These are phyloP conservation scores for Phyllosticta citrichinensis DNA, from an alignment of 2,329 filamentous ascomycete species.

Conservation along the genomic window DNA sequence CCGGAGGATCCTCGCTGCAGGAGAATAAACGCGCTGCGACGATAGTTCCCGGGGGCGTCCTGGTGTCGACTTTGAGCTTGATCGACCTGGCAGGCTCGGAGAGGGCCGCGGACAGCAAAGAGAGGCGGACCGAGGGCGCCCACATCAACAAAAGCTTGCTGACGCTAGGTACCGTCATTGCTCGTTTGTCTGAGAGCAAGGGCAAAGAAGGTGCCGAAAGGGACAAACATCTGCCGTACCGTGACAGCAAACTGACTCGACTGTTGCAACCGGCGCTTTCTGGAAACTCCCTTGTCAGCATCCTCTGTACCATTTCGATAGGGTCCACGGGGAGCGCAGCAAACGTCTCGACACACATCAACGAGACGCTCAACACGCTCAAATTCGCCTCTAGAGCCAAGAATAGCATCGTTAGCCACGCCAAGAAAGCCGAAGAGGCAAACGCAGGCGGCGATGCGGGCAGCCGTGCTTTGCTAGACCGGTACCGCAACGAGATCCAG, in stretches of 20 bases:
- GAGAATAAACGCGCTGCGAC: constrained; percentile 29
- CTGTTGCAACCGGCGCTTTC: constrained; percentile 86
- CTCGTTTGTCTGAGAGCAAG: constrained; percentile 79
- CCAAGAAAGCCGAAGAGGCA: constrained; percentile 88
- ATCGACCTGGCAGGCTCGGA: constrained; percentile 97
- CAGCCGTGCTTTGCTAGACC: constrained; percentile 76
- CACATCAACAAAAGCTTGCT: constrained; percentile 98
- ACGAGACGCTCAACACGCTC: constrained; percentile 87
- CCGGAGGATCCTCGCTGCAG: constrained; percentile 38
- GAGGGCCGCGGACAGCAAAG: constrained; percentile 89
- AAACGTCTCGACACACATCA: constrained; percentile 62
- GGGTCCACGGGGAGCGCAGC: constrained; percentile 66
- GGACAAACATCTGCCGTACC: constrained; percentile 90
- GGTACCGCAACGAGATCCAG: constrained; percentile 87
- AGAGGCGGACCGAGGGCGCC: constrained; percentile 84
- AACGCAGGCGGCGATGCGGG: constrained; percentile 67
- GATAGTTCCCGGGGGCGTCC: constrained; percentile 67
- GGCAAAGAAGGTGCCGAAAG: constrained; percentile 73
- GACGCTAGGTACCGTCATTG: constrained; percentile 90
- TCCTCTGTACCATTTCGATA: constrained; percentile 91
- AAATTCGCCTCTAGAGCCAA: constrained; percentile 96
- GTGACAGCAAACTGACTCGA: constrained; percentile 93
- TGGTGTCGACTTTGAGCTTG: constrained; percentile 87
- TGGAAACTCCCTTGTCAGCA: constrained; percentile 89
- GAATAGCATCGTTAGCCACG: constrained; percentile 96